phyloP scores from a whole-genome alignment of 257 asterid genomes.

The Cinchona pubescens region DNA sequence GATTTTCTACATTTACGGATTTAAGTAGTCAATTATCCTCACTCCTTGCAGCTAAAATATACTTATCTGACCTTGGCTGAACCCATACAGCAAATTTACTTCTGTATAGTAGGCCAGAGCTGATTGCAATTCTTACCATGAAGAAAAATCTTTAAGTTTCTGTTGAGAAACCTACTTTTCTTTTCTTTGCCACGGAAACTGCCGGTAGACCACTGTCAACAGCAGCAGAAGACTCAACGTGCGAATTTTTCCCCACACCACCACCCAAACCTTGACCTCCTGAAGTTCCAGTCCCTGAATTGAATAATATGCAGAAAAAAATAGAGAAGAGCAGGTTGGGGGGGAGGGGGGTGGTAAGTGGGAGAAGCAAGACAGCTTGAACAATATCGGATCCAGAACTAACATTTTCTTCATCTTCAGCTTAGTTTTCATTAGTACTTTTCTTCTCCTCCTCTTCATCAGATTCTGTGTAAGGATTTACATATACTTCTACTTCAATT shows the following conservation, averaged over 20 bases:
- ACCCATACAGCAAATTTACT: not conserved
- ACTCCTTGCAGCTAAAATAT: not conserved
- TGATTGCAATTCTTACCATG: conserved; percentile 48
- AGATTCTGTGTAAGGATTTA: conserved; percentile 75
- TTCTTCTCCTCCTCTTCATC: conserved; percentile 78
- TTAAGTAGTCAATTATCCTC: not conserved
- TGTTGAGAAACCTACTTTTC: conserved; percentile 46
- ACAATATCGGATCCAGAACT: conserved; percentile 21
- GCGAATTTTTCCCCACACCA: conserved; percentile 63
- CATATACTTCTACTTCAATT: conserved; percentile 60
- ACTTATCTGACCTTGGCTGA: not conserved
- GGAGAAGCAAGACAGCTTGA: not conserved
- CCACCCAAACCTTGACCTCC: conserved; percentile 50
- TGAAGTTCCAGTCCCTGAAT: conserved; percentile 53
- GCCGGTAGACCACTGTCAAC: conserved; percentile 40
- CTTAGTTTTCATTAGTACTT: conserved; percentile 44
- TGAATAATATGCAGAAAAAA: conserved; percentile 24
- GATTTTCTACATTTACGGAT: not conserved
- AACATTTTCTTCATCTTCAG: conserved; percentile 70
- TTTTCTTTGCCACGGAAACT: conserved; percentile 57
- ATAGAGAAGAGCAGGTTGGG: not conserved
- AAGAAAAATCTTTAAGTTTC: conserved; percentile 69
- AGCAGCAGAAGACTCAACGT: conserved; percentile 37
- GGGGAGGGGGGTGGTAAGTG: too few species aligned
- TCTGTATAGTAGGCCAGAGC: not conserved